Evolutionary conservation across 139 green algal species (phyloP), one percentile per base, ranked within the genome.

Genomic region (Yamagishiella unicocca): DNA sequence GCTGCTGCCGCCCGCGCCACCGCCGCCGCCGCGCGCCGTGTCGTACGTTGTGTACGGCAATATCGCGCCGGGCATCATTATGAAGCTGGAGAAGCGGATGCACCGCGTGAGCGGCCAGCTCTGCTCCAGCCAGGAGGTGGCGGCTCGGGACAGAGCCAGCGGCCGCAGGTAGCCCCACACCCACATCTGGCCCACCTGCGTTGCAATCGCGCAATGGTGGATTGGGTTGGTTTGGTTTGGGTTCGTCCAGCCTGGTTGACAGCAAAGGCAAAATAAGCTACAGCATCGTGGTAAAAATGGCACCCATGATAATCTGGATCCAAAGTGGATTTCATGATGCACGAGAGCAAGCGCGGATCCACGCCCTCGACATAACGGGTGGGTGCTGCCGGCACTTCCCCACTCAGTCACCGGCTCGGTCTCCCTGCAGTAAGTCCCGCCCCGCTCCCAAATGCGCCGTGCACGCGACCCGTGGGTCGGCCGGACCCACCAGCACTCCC

Each of bases 401-500:
- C 17, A 12, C 14, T 58, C 50, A 58, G 12, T 25, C 50, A 58
- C 14, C 50, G 12, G 14, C 14, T 58, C 17, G 17, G 50, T 58
- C 17, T 58, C 50, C 50, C 31, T 29, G 6, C 67, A 9, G 17
- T 29, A 46, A 3, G 25, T 35, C 53, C 73, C 43, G 10, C 58
- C 25, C 61, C 35, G 4, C 9, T 5, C 67, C 53, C 21, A 27
- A 31, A 6, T 9, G 64, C 29, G n/a, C 29, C 19, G 14, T 58
- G 17, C 12, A 58, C 50, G 14, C n/a, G 3, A 42, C 9, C n/a
- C 64, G 5, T 4, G n/a, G 4, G 6, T 43, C 29, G 42, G 38
- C 17, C 19, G 61, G 19, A 82, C 91, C 54, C 82, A 96, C 94
- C 91, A 96, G 54, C 7, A 97, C 37, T 22, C 95, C 95, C 5